Evolutionary conservation across 805 yeast genomes (phyloP), one percentile per base, ranked within the genome.

Genomic region (Cyberlindnera mississippiensis): DNA sequence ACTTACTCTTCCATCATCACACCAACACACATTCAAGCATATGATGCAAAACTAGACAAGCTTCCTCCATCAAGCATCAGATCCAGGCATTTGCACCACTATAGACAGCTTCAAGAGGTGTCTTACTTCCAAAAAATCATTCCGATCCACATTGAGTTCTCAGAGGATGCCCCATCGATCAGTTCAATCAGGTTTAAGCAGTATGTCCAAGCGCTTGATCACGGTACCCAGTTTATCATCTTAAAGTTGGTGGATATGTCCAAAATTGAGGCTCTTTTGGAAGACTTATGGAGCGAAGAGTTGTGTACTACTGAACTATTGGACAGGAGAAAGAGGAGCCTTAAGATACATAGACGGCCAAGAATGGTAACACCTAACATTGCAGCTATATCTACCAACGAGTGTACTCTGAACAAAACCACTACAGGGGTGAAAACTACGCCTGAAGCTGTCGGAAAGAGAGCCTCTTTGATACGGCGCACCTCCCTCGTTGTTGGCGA

Each of bases 231-330:
- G n/a, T 26, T 38, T 4, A 19, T 52, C 8, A 27, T 38, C 14
- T 37, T 59, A 5, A 49, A 37, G 33, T 38, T 40, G 14, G 6
- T 47, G 16, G 61, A 61, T 11, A 47, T 62, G 17, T 28, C 50
- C 2, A 46, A 52, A 13, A 37, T 60, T n/a, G 69, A 64, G 40
- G 46, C 45, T 13, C 37, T 45, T 2, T 48, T 68, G 38, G 48
- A 47, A 30, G 59, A 63, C 19, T 48, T 67, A 20, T 66, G 67
- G 69, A 55, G 62, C 15, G 61, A 60, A 17, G 59, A 59, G 33
- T 53, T 66, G 36, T 19, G 35, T 5, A 35, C 52, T 6, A 17
- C 4, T 30, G 31, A 34, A 9, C 14, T 40, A 2, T 13, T 30
- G 14, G 37, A 24, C 26, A 20, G 40, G 22, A 27, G 41, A 13